These are phyloP conservation scores for Stentor roeselii DNA, from an alignment of 73 alveolate species.

Conservation along the genomic window DNA sequence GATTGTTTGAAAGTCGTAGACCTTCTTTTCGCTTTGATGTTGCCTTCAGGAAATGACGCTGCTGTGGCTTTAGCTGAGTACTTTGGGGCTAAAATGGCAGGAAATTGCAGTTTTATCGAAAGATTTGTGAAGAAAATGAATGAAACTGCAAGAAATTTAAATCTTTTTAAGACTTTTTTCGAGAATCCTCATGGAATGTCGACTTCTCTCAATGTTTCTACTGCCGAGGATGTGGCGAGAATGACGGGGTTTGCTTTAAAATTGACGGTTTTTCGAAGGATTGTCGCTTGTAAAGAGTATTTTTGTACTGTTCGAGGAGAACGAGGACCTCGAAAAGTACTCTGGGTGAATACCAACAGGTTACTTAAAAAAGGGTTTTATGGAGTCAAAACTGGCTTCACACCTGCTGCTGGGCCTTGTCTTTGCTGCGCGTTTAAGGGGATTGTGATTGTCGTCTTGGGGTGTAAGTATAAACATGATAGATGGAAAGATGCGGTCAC, in stretches of 20 bases:
- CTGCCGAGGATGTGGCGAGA: constrained; percentile 40
- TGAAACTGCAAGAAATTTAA: constrained; percentile 33
- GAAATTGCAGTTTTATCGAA: neutral
- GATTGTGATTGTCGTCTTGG: constrained; percentile 44
- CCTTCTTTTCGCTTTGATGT: constrained; percentile 45
- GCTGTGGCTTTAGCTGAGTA: constrained; percentile 53
- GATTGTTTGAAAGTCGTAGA: constrained; percentile 24
- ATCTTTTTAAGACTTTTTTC: constrained; percentile 43
- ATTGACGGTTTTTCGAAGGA: constrained; percentile 31
- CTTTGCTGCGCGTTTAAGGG: constrained; percentile 22
- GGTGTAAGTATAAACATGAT: constrained; percentile 39
- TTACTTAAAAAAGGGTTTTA: constrained; percentile 48
- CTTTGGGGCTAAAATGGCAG: constrained; percentile 15
- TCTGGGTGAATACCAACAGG: constrained; percentile 78
- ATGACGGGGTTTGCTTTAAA: constrained; percentile 33
- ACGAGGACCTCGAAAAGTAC: constrained; percentile 40
- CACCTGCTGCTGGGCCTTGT: constrained; percentile 91
- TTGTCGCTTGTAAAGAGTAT: constrained; percentile 39
- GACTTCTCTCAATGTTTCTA: constrained; percentile 44
- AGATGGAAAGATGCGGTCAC: constrained; percentile 49
- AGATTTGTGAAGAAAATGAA: constrained; percentile 53
- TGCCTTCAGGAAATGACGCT: constrained; percentile 71
- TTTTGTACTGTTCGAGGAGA: constrained; percentile 32
- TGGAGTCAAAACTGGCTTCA: constrained; percentile 84
- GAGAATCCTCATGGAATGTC: constrained; percentile 58